Conservation (phyloP, 148 eudicot genomes). For the Fallopia convolvulus region DNA sequence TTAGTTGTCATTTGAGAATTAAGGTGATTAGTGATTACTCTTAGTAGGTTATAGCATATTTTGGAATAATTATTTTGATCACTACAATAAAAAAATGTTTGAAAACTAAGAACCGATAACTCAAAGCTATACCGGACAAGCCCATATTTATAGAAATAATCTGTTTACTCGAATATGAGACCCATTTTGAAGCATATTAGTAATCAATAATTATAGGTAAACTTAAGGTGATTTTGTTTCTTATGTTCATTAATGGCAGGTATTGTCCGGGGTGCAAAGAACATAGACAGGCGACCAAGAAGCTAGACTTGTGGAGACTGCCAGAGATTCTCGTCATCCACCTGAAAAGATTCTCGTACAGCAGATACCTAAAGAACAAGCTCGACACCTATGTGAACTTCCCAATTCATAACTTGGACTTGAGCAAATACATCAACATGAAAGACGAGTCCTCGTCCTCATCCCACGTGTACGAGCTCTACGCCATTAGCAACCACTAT, state of each 20-base stretch:
- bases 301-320: constrained; percentile 93
- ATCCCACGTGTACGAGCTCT: constrained; percentile 61
- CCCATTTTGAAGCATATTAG: too few species aligned
- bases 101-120: too few species aligned
- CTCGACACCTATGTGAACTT: constrained; percentile 85
- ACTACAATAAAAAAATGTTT: too few species aligned
- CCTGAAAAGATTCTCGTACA: constrained; percentile 87
- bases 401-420: constrained; percentile 70
- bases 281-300: constrained; percentile 93
- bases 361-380: constrained; percentile 90
- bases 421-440: constrained; percentile 65
- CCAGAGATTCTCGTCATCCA: constrained; percentile 94
- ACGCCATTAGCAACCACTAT: constrained; percentile 97
- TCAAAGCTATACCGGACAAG: too few species aligned
- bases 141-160: too few species aligned
- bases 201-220: too few species aligned
- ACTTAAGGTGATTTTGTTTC: neutral
- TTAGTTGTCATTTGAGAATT: too few species aligned
- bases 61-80: too few species aligned
- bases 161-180: too few species aligned
- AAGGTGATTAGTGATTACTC: too few species aligned
- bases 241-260: constrained; percentile 38
- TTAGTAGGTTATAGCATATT: too few species aligned
- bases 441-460: constrained; percentile 29
- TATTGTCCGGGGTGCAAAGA: constrained; percentile 95